phyloP scores from a whole-genome alignment of 176 grass and related monocot genomes.

The Pharus latifolius region DNA sequence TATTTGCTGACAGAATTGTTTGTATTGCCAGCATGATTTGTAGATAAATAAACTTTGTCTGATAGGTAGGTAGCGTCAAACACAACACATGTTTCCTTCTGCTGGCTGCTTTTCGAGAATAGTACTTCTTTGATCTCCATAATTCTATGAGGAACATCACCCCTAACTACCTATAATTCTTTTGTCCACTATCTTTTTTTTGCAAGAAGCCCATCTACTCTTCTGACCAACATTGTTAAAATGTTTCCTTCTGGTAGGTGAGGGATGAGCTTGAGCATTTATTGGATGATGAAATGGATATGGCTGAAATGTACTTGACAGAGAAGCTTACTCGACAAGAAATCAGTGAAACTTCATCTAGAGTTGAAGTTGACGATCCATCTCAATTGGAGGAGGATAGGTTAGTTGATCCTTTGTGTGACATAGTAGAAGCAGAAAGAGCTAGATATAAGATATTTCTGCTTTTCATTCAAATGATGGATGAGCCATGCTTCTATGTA shows the following conservation, averaged over 20 bases:
- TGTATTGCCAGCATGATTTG: background rate
- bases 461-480: background rate
- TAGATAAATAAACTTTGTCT: background rate
- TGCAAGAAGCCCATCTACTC: background rate
- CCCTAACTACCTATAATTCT: background rate
- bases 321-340: conserved; percentile 60
- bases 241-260: conserved; percentile 37
- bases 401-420: background rate
- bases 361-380: conserved; percentile 45
- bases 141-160: background rate
- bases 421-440: background rate
- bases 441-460: background rate
- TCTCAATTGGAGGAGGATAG: conserved; percentile 46
- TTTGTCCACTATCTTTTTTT: background rate
- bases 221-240: background rate
- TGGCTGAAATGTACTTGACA: conserved; percentile 95
- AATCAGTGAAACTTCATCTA: conserved; percentile 58
- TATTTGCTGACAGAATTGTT: background rate
- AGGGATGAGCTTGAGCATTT: conserved; percentile 87
- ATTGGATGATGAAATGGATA: conserved; percentile 95
- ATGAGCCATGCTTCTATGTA: background rate
- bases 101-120: background rate
- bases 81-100: background rate
- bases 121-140: background rate
- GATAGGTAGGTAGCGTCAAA: background rate